Evolutionary conservation across 805 yeast genomes (phyloP), one percentile per base, ranked within the genome.

Genomic region (Debaryomyces hansenii): DNA sequence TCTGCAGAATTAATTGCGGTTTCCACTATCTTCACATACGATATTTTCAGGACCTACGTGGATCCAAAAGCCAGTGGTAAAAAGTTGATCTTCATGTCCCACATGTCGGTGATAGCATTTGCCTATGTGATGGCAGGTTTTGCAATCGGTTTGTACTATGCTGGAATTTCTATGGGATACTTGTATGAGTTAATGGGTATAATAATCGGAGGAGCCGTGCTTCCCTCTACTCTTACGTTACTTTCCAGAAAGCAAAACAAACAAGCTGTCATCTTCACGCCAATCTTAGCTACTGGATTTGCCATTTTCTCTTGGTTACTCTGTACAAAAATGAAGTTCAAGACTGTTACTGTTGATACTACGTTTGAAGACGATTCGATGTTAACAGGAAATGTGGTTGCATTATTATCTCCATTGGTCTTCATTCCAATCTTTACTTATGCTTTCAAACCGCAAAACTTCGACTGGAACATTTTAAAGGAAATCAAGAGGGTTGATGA

Each of bases 1-100:
- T 87, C 96, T 28, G 92, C 96, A 33, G 96, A 90, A 66, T 79
- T 90, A 58, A 87, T 90, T 60, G 86, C 96, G 2, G 91, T 88
- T 15, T 86, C 96, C 3, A 85, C 96, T 2, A 81, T 90, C 49
- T 79, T 83, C 72, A 87, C 96, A 37, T 90, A 88, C 57, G 97
- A 90, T 68, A 75, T 90, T 50, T 90, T 85, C 80, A 82, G 88
- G 68, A 78, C 83, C 20, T 90, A 90, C 67, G 69, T 90, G 58
- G 82, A 88, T 59, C 95, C 96, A 40, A 70, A 72, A 20, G 96
- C 96, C 4, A 63, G 78, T 6, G 94, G 96, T 55, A 86, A 82
- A 62, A 77, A 73, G 58, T 75, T 90, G 55, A 87, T 90, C 40
- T 58, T 70, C 53, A 76, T 83, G 34, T 84, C 95, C 1, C 96